Conservation (phyloP, 1,284 basidiomycete genomes). For the Microbotryum lychnidis-dioicae region DNA sequence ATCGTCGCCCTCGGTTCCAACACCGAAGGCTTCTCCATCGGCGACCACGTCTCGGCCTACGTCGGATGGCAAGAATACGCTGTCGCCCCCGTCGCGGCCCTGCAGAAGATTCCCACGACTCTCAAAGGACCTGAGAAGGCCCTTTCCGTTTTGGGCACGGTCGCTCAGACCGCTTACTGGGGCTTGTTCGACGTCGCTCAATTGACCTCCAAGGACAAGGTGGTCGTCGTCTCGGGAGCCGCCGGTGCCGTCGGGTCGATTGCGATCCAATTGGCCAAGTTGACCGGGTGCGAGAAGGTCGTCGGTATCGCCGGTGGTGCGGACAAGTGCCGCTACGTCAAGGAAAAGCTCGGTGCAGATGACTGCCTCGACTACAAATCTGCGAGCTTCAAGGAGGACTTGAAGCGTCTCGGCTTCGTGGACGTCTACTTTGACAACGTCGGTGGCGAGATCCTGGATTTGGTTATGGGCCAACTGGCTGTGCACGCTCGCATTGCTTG, state of each 20-base stretch:
- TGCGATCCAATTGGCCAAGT: slow-evolving; percentile 21
- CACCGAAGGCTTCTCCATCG: slow-evolving; percentile 10
- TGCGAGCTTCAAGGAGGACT: slow-evolving; percentile 37
- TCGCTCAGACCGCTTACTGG: slow-evolving; percentile 10
- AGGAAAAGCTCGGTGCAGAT: slow-evolving; percentile 45
- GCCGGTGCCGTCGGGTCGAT: slow-evolving; percentile 16
- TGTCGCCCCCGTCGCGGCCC: slow-evolving; percentile 16
- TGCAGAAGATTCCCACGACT: slow-evolving; percentile 17
- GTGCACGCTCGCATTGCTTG: slow-evolving; percentile 61
- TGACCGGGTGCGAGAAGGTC: slow-evolving; percentile 10
- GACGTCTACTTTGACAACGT: slow-evolving; percentile 12
- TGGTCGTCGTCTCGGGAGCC: slow-evolving; percentile 15
- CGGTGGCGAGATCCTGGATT: slow-evolving; percentile 63
- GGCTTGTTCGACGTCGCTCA: slow-evolving; percentile 8
- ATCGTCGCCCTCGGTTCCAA: slow-evolving; percentile 12
- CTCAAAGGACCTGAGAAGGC: neutral
- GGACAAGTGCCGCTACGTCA: slow-evolving; percentile 5
- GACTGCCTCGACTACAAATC: slow-evolving; percentile 54
- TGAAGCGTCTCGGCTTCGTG: slow-evolving; percentile 44
- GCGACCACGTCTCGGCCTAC: slow-evolving; percentile 19
- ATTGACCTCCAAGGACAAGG: slow-evolving; percentile 37
- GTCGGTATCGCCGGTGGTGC: slow-evolving; percentile 21
- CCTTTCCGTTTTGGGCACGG: slow-evolving; percentile 13
- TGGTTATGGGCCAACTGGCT: slow-evolving; percentile 63
- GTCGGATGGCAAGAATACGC: slow-evolving; percentile 32